Percentiles rank a stretch among this genome's conserved stretches.
phyloP scores from a whole-genome alignment of 2,329 filamentous ascomycete species.

The Apiospora phragmitis region DNA sequence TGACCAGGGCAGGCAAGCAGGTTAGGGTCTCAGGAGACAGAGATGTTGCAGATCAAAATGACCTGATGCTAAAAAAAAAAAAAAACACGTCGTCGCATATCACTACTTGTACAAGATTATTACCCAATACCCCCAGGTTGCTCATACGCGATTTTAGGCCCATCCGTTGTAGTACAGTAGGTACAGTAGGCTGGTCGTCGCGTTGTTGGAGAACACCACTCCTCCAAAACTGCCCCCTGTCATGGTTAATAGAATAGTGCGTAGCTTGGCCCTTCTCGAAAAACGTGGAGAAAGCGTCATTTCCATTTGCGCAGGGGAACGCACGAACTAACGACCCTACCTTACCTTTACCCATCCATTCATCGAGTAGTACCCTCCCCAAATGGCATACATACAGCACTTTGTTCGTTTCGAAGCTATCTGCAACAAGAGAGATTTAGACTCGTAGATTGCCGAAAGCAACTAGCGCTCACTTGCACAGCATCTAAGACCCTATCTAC shows the following conservation, averaged over 20 bases:
- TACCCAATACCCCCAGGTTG: background rate
- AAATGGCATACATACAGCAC: background rate
- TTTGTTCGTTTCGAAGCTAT: conserved; percentile 6
- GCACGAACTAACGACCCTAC: background rate
- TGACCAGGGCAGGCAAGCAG: too few species aligned
- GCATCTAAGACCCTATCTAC: background rate
- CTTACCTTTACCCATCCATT: background rate
- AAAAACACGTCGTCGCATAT: conserved; percentile 3
- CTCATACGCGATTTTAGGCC: background rate
- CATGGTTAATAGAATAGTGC: conserved; percentile 3
- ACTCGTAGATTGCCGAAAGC: conserved; percentile 2
- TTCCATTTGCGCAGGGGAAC: conserved; percentile 13
- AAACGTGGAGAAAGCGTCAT: conserved; percentile 13
- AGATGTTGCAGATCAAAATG: conserved; percentile 9
- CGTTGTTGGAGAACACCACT: conserved; percentile 4
- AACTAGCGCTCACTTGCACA: conserved; percentile 7
- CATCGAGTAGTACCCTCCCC: conserved; percentile 1
- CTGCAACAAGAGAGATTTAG: conserved; percentile 6
- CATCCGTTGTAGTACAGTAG: background rate
- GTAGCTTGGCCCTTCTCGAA: conserved; percentile 9
- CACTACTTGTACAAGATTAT: background rate
- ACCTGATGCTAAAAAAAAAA: conserved; percentile 11
- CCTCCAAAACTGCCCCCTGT: background rate
- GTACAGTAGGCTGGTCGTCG: background rate
- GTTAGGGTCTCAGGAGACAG: conserved; percentile 9